Conservation (phyloP, 2,329 filamentous ascomycete species). For the Verticillium zaregamsianum region DNA sequence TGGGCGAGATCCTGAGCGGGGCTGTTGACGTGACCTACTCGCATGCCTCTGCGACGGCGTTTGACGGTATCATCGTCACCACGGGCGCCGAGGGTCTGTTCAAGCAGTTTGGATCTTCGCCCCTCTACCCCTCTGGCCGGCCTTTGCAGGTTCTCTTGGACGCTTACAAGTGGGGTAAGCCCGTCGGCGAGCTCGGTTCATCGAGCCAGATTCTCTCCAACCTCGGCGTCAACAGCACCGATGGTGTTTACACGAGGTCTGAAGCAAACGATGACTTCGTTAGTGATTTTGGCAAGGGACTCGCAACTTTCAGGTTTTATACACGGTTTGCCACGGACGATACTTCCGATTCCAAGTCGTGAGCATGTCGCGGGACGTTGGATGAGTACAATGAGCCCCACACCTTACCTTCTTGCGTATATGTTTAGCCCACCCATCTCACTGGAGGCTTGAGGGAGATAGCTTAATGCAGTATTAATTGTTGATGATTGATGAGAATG, state of each 20-base stretch:
- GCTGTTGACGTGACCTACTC: constrained; percentile 63
- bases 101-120: constrained; percentile 31
- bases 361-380: neutral
- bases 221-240: constrained; percentile 34
- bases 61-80: constrained; percentile 59
- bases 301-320: constrained; percentile 63
- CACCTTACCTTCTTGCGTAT: neutral
- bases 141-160: constrained; percentile 60
- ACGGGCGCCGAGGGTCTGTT: constrained; percentile 53
- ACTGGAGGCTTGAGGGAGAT: neutral
- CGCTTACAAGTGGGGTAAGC: constrained; percentile 67
- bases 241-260: constrained; percentile 35
- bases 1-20: constrained; percentile 52
- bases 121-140: constrained; percentile 59
- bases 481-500: neutral
- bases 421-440: neutral
- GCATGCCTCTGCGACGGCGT: constrained; percentile 56
- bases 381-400: neutral
- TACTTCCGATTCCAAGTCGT: neutral
- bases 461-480: neutral
- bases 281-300: constrained; percentile 47
- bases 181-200: constrained; percentile 56
- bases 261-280: constrained; percentile 33
- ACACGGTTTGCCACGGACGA: constrained; percentile 57
- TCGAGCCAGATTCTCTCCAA: neutral